Percentiles rank a stretch among this genome's conserved stretches.
These are phyloP conservation scores for Apiotrichum laibachii DNA, from an alignment of 1,284 basidiomycete genomes.

Conservation along the genomic window DNA sequence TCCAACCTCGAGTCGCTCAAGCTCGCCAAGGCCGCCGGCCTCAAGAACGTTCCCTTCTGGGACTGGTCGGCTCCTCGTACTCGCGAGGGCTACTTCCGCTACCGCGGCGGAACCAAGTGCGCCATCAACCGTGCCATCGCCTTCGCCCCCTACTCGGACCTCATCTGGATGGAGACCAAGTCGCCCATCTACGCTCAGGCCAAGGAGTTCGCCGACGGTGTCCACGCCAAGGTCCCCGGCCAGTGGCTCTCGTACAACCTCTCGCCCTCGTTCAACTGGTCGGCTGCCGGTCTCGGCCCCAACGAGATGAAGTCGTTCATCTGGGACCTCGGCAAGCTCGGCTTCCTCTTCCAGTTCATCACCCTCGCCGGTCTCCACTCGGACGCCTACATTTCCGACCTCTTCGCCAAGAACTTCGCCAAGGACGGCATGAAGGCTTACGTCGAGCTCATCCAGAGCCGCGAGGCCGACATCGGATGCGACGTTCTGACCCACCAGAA, in stretches of 20 bases:
- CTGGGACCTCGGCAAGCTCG: conserved; percentile 64
- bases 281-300: conserved; percentile 78
- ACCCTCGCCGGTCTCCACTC: conserved; percentile 95
- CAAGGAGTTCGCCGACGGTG: conserved; percentile 84
- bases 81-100: conserved; percentile 85
- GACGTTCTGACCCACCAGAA: conserved; percentile 71
- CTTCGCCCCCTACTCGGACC: conserved; percentile 88
- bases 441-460: conserved; percentile 61
- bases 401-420: conserved; percentile 82
- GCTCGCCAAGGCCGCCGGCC: conserved; percentile 76
- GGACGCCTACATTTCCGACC: conserved; percentile 93
- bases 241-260: conserved; percentile 96
- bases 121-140: conserved; percentile 89
- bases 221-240: conserved; percentile 73
- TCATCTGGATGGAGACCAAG: conserved; percentile 98
- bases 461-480: conserved; percentile 85
- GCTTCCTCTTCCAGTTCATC: conserved; percentile 86
- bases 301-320: conserved; percentile 86
- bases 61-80: conserved; percentile 93
- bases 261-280: conserved; percentile 83
- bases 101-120: conserved; percentile 93
- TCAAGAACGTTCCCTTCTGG: conserved; percentile 66
- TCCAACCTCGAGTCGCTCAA: conserved; percentile 69
- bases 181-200: conserved; percentile 93
- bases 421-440: conserved; percentile 71